A percentile compares a stretch with the other conserved stretches of the same genome.
These are phyloP conservation scores for Chiua virens DNA, from an alignment of 768 basidiomycete species.

Conservation along the genomic window DNA sequence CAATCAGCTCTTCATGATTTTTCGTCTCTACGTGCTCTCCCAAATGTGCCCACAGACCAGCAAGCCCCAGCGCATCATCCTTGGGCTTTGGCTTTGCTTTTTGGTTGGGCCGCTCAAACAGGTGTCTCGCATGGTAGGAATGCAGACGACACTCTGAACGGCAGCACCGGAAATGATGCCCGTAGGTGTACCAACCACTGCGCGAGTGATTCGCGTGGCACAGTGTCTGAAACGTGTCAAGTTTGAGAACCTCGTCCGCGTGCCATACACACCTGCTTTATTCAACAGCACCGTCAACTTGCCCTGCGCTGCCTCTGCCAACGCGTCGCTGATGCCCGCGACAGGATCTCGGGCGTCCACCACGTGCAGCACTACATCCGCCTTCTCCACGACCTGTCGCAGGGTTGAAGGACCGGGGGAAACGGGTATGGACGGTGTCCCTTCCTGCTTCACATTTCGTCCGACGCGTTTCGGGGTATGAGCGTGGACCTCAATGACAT, in stretches of 20 bases:
- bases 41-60: conserved; percentile 50
- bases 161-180: conserved; percentile 56
- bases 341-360: conserved; percentile 85
- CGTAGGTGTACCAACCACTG: conserved; percentile 70
- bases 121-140: conserved; percentile 50
- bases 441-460: not conserved
- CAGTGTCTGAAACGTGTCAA: conserved; percentile 53
- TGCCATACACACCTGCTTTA: conserved; percentile 71
- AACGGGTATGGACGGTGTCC: conserved; percentile 20
- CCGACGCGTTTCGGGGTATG: conserved; percentile 1
- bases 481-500: conserved; percentile 19
- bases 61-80: conserved; percentile 64
- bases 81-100: conserved; percentile 43
- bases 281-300: conserved; percentile 72
- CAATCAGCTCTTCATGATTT: conserved; percentile 48
- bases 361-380: conserved; percentile 79
- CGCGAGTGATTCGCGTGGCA: conserved; percentile 72
- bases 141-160: conserved; percentile 72
- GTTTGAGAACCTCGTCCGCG: not conserved
- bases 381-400: conserved; percentile 59
- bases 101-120: conserved; percentile 35
- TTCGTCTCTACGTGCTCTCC: conserved; percentile 48
- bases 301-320: conserved; percentile 40
- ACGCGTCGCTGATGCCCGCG: conserved; percentile 68
- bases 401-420: conserved; percentile 28